phyloP scores from a whole-genome alignment of 306 rosid species.

The Lotus japonicus region DNA sequence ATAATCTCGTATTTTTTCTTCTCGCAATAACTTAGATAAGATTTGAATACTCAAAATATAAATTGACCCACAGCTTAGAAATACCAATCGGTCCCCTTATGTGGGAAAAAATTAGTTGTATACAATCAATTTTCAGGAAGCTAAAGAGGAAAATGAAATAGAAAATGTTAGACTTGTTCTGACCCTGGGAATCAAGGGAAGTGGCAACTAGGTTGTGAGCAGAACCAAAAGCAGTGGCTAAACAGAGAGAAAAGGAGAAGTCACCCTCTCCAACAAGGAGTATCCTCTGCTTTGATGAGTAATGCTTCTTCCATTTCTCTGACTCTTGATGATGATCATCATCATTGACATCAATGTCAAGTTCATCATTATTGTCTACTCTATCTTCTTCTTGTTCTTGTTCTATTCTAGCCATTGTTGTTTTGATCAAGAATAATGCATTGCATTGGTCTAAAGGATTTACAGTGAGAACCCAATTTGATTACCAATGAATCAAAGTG shows the following conservation, averaged over 20 bases:
- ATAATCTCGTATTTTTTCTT: too few species aligned
- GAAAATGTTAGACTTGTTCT: neutral
- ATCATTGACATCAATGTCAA: conserved; percentile 8
- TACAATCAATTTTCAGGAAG: neutral
- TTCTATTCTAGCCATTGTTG: conserved; percentile 9
- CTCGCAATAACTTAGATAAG: too few species aligned
- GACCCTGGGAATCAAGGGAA: conserved; percentile 66
- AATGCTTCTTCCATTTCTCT: conserved; percentile 64
- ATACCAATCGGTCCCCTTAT: too few species aligned
- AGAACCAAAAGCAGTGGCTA: conserved; percentile 57
- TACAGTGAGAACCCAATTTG: too few species aligned
- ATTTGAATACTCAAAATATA: neutral
- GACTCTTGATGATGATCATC: neutral
- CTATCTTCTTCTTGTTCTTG: too few species aligned
- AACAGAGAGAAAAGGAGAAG: conserved; percentile 58
- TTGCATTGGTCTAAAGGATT: too few species aligned
- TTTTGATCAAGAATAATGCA: neutral
- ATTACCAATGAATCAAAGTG: too few species aligned
- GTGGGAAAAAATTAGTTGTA: too few species aligned
- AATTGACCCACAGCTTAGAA: too few species aligned
- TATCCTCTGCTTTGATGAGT: conserved; percentile 61
- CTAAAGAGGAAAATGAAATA: neutral
- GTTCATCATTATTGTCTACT: neutral
- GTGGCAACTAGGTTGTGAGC: conserved; percentile 73
- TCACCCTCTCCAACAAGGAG: conserved; percentile 84